Evolutionary conservation across 2,329 filamentous ascomycete genomes (phyloP).

Genomic region (Chaetomium globosum): DNA sequence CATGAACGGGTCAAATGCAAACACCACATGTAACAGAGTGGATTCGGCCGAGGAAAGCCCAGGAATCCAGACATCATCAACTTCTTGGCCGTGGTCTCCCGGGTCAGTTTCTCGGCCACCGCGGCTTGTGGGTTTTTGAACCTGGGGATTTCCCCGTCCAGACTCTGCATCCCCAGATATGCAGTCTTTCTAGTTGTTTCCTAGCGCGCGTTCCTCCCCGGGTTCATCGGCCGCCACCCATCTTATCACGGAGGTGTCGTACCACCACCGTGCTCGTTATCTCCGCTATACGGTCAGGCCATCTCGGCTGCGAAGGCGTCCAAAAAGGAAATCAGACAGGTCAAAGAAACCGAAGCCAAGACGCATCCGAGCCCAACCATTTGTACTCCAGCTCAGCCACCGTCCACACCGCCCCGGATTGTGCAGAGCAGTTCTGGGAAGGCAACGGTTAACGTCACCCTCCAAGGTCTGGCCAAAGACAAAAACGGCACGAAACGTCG

Average conservation of each 20-base stretch:
- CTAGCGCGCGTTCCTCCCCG: conserved; percentile 23
- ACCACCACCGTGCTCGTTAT: background rate
- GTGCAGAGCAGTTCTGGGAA: conserved; percentile 20
- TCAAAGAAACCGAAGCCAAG: conserved; percentile 20
- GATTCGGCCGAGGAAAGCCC: conserved; percentile 12
- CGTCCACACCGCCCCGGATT: conserved; percentile 35
- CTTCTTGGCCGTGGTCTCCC: conserved; percentile 7
- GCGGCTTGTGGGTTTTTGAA: conserved; percentile 11
- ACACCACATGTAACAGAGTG: background rate
- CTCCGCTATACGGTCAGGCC: conserved; percentile 4
- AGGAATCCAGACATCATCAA: background rate
- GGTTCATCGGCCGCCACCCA: conserved; percentile 14
- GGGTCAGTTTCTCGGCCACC: conserved; percentile 5
- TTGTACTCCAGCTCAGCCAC: conserved; percentile 32
- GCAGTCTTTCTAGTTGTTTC: conserved; percentile 12
- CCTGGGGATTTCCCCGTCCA: conserved; percentile 13
- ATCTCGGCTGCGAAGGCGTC: conserved; percentile 15
- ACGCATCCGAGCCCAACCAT: conserved; percentile 30
- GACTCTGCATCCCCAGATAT: conserved; percentile 25
- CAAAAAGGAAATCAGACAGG: conserved; percentile 10
- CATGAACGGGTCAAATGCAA: background rate
- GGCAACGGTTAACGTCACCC: conserved; percentile 5
- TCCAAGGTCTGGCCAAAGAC: background rate
- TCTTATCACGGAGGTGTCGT: background rate
- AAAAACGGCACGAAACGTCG: background rate